Evolutionary conservation across 1,284 basidiomycete species (phyloP), one percentile per base, ranked within the genome.

Genomic region (Leccinum subrobustum): DNA sequence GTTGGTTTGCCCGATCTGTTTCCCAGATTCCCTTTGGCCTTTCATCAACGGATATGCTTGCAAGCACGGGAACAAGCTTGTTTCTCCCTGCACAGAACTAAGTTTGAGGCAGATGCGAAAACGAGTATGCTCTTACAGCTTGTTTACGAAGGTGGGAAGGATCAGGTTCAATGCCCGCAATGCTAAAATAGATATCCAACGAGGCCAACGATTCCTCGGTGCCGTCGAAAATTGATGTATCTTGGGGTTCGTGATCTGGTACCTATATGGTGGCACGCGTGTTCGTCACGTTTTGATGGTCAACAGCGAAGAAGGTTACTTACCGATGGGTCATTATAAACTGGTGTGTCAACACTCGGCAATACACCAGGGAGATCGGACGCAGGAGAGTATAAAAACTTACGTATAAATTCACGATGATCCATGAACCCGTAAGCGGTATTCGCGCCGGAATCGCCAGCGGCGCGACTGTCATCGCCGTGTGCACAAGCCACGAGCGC

Each of bases 401-500:
- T 66, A 89, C 88, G 72, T 42, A 88, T 68, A 50, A 89, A 75
- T 50, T 84, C 83, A 6, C 83, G 74, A 67, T 90, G 88, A 69
- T 91, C 88, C 56, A 83, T 81, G 69, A 88, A 91, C 60, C 82
- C 85, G 65, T 88, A 1, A 86, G 82, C 20, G 89, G 89, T 44
- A 91, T 92, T 72, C 81, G 81, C 47, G 88, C 89, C 1, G 89
- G 87, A 57, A 84, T 89, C 44, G 87, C 87, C 0, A 84, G 84
- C 35, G 89, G 89, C 47, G 89, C 87, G 14, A 89, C 83, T 8
- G 89, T 91, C 61, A 86, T 92, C 65, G 90, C 89, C 1, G 84
- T 92, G 14, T 91, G 89, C 78, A 91, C 82, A 66, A 86, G 81
- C 73, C 88, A 85, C 67, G 79, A 81, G 68, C 76, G 83, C 54